Percentiles rank a stretch among this genome's conserved stretches.
Evolutionary conservation across 73 alveolate species (phyloP).

Genomic region (Uronychia binucleata): DNA sequence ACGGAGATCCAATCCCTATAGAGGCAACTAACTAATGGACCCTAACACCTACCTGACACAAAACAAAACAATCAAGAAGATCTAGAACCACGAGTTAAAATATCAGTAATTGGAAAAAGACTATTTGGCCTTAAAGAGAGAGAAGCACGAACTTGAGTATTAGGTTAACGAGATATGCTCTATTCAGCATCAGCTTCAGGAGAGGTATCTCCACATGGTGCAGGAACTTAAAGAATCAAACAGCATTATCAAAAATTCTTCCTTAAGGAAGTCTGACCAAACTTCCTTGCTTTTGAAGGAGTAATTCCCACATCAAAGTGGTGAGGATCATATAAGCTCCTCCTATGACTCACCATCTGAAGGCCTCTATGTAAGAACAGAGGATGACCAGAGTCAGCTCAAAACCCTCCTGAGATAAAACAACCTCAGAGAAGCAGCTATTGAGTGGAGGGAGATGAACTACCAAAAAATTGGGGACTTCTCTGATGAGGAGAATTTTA

Average conservation of each 20-base stretch:
- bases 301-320: background rate
- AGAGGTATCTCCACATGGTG: background rate
- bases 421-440: background rate
- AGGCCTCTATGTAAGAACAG: background rate
- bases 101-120: background rate
- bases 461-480: background rate
- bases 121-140: background rate
- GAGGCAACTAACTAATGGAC: background rate
- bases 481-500: background rate
- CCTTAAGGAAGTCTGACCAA: background rate
- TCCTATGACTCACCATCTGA: background rate
- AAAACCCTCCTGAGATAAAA: background rate
- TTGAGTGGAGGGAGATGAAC: background rate
- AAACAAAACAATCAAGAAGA: background rate
- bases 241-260: background rate
- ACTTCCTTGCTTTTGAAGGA: background rate
- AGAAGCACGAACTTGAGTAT: background rate
- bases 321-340: background rate
- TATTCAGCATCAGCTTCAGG: background rate
- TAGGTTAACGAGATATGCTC: background rate
- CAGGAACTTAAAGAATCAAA: background rate
- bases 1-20: background rate
- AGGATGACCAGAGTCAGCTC: background rate
- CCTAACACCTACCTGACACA: background rate
- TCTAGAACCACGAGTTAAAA: background rate